phyloP scores from a whole-genome alignment of 164 flowering plant genomes.

The Magnolia officinalis region DNA sequence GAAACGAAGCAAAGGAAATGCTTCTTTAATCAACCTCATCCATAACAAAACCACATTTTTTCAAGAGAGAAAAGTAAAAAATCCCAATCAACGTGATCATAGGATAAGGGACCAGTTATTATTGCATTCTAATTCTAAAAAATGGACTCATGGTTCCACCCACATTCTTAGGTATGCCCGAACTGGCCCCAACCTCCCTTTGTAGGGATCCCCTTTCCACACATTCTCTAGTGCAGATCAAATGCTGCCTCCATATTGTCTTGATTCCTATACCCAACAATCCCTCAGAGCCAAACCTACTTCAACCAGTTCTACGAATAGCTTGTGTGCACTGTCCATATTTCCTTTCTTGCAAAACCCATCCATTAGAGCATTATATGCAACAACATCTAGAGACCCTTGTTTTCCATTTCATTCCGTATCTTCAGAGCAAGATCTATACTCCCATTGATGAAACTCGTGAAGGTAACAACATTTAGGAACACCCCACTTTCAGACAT shows the following conservation, averaged over 20 bases:
- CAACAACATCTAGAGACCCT: conserved; percentile 53
- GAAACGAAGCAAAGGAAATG: too few species aligned
- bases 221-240: conserved; percentile 52
- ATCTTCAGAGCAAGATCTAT: conserved; percentile 56
- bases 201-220: conserved; percentile 38
- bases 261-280: conserved; percentile 53
- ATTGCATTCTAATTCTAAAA: too few species aligned
- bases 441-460: conserved; percentile 46
- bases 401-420: conserved; percentile 45
- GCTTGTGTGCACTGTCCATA: conserved; percentile 52
- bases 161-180: too few species aligned
- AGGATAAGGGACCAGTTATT: too few species aligned
- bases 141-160: too few species aligned
- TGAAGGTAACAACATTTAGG: conserved; percentile 62
- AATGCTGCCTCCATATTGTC: conserved; percentile 58
- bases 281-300: conserved; percentile 62
- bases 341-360: conserved; percentile 61
- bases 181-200: too few species aligned
- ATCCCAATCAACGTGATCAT: too few species aligned
- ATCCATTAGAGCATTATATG: conserved; percentile 61
- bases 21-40: too few species aligned
- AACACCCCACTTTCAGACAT: conserved; percentile 53
- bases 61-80: too few species aligned
- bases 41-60: too few species aligned
- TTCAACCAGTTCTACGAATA: conserved; percentile 52